Conservation (phyloP, 1,284 basidiomycete genomes). For the Paramarasmius palmivorus region DNA sequence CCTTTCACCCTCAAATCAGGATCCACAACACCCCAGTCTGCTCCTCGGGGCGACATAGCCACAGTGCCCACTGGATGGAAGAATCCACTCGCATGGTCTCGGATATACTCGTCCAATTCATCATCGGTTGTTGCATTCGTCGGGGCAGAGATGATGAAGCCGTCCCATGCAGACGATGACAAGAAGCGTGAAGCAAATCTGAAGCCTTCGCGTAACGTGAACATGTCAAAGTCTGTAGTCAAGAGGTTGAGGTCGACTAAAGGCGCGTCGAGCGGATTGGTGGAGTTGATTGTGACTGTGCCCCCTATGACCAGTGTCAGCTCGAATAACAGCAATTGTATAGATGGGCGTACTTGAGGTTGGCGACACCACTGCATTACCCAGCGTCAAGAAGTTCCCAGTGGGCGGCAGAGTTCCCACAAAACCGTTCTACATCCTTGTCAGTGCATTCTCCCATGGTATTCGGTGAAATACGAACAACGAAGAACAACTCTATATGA, state of each 20-base stretch:
- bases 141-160: slow-evolving; percentile 15
- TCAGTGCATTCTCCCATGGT: no score
- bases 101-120: slow-evolving; percentile 12
- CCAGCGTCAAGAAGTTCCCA: slow-evolving; percentile 16
- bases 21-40: slow-evolving; percentile 17
- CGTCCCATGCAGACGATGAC: slow-evolving; percentile 16
- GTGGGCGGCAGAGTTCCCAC: neutral
- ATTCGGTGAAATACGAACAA: slow-evolving; percentile 3
- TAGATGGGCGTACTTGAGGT: slow-evolving; percentile 13
- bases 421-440: slow-evolving; percentile 1
- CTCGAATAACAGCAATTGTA: neutral
- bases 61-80: slow-evolving; percentile 16
- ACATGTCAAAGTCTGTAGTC: slow-evolving; percentile 15
- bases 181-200: slow-evolving; percentile 16
- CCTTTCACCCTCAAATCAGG: slow-evolving; percentile 20
- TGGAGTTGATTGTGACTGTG: slow-evolving; percentile 14
- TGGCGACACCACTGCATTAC: slow-evolving; percentile 15
- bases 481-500: neutral
- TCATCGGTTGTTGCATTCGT: slow-evolving; percentile 12
- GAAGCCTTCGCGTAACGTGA: slow-evolving; percentile 15
- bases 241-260: slow-evolving; percentile 30
- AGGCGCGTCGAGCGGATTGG: slow-evolving; percentile 29
- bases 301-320: slow-evolving; percentile 7
- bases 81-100: slow-evolving; percentile 11
- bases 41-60: slow-evolving; percentile 14